Conservation (phyloP, 768 basidiomycete species). For the Lyophyllum atratum region DNA sequence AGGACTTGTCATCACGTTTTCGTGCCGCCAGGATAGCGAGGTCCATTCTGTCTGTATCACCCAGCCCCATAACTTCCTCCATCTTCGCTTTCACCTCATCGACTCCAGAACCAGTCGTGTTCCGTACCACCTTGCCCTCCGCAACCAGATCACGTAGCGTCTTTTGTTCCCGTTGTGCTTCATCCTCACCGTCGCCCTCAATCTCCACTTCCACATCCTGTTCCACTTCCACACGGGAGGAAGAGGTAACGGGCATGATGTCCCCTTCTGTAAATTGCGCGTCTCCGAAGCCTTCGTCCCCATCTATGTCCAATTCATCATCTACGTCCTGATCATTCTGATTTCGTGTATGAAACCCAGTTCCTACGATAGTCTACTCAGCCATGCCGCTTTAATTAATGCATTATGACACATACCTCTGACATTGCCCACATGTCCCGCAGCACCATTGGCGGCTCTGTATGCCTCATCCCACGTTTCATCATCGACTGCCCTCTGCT, state of each 20-base stretch:
- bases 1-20: conserved; percentile 46
- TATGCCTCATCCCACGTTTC: conserved; percentile 30
- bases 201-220: conserved; percentile 45
- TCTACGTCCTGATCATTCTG: conserved; percentile 65
- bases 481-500: conserved; percentile 26
- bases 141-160: conserved; percentile 56
- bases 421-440: conserved; percentile 48
- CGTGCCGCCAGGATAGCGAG: conserved; percentile 50
- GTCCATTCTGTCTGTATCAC: conserved; percentile 48
- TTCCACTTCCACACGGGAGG: conserved; percentile 25
- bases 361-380: conserved; percentile 43
- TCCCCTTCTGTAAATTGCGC: conserved; percentile 80
- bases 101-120: conserved; percentile 18
- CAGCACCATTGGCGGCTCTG: conserved; percentile 30
- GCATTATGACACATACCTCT: conserved; percentile 37
- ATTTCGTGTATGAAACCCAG: conserved; percentile 71
- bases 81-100: conserved; percentile 31
- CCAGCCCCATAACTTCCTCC: conserved; percentile 41
- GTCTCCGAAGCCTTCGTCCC: conserved; percentile 71
- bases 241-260: conserved; percentile 43
- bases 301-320: conserved; percentile 80
- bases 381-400: not conserved
- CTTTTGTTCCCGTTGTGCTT: conserved; percentile 32
- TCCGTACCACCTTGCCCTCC: conserved; percentile 43
- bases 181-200: conserved; percentile 38